Conservation (phyloP, 1,139 yeast genomes). For the Saccharomyces hybrid region DNA sequence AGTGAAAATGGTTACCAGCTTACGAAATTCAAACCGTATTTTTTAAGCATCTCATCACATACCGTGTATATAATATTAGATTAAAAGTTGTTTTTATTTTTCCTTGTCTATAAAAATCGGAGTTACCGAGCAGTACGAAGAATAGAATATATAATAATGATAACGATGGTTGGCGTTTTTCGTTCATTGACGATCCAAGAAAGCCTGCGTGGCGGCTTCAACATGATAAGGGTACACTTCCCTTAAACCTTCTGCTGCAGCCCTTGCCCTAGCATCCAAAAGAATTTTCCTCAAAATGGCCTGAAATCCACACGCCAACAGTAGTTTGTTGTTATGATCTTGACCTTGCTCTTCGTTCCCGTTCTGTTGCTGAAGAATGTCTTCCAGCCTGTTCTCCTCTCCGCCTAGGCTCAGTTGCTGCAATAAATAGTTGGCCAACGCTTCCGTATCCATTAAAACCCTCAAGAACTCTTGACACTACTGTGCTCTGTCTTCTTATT, state of each 20-base stretch:
- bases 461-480: neutral
- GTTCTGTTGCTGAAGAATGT: conserved; percentile 7
- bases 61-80: neutral
- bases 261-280: conserved; percentile 15
- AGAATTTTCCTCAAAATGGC: conserved; percentile 14
- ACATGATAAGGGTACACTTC: conserved; percentile 17
- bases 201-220: conserved; percentile 12
- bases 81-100: neutral
- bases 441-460: neutral
- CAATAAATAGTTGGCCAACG: neutral
- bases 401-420: neutral
- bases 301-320: conserved; percentile 17
- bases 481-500: neutral
- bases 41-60: conserved; percentile 1
- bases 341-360: conserved; percentile 8
- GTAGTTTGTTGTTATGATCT: conserved; percentile 11
- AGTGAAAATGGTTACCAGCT: conserved; percentile 46
- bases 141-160: neutral
- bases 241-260: conserved; percentile 16
- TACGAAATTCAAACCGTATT: conserved; percentile 7
- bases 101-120: neutral
- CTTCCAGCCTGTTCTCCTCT: conserved; percentile 4
- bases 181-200: conserved; percentile 5
- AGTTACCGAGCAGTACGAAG: neutral
- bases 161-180: neutral